Percentiles rank a stretch among this genome's conserved stretches.
phyloP scores from a whole-genome alignment of 148 eudicot genomes.

The Beta vulgaris region DNA sequence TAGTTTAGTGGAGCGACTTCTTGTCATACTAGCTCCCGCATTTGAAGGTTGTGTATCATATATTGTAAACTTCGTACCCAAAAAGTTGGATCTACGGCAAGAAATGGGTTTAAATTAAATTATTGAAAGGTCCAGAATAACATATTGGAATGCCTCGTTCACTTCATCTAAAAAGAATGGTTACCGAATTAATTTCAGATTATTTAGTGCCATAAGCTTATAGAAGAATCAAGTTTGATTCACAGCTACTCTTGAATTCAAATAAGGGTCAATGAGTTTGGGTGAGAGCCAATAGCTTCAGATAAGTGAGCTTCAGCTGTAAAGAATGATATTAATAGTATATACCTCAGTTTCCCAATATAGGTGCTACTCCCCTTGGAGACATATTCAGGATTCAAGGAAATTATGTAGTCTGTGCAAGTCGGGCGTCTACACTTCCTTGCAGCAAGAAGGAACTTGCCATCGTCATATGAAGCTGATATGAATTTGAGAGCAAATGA shows the following conservation, averaged over 20 bases:
- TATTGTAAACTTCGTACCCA: constrained; percentile 85
- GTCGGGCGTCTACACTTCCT: constrained; percentile 75
- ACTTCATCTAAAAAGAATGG: background rate
- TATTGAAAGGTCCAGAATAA: background rate
- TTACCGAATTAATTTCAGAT: too few species aligned
- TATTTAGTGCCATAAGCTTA: background rate
- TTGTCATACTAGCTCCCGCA: constrained; percentile 54
- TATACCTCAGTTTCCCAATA: constrained; percentile 83
- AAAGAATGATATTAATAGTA: background rate
- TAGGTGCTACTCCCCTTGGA: constrained; percentile 73
- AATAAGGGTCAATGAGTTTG: background rate
- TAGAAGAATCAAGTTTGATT: background rate
- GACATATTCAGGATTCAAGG: constrained; percentile 57
- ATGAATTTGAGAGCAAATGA: constrained; percentile 5
- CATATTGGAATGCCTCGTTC: background rate
- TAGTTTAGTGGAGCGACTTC: constrained; percentile 59
- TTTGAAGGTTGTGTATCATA: constrained; percentile 80
- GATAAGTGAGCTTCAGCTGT: background rate
- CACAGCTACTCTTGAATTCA: background rate
- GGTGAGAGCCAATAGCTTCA: background rate
- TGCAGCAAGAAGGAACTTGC: constrained; percentile 85
- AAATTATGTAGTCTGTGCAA: constrained; percentile 76
- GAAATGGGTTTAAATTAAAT: background rate
- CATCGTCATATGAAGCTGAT: constrained; percentile 72
- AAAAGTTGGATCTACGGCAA: constrained; percentile 65